These are phyloP conservation scores for Erythrophleum fordii DNA, from an alignment of 306 rosid species.

Conservation along the genomic window DNA sequence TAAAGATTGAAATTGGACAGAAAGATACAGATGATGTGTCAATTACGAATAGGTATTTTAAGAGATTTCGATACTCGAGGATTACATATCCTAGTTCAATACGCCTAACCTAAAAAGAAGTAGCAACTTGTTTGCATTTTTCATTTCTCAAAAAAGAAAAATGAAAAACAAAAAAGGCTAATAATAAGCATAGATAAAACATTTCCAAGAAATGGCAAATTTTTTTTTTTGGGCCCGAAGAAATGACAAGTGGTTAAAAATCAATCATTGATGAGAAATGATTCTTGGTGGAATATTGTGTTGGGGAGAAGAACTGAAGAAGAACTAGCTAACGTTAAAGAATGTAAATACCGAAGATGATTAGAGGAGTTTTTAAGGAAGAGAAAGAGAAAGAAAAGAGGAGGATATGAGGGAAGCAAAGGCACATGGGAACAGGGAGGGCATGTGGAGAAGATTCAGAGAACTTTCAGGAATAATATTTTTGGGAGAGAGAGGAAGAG, in stretches of 20 bases:
- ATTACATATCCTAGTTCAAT: neutral
- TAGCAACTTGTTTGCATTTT: neutral
- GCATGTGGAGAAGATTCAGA: constrained; percentile 89
- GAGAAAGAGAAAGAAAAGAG: neutral
- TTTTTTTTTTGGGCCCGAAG: no score
- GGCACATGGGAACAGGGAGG: constrained; percentile 82
- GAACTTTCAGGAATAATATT: constrained; percentile 41
- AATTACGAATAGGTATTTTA: neutral
- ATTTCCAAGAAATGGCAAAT: no score
- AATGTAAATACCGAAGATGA: neutral
- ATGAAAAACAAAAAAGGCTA: no score
- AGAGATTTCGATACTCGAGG: neutral
- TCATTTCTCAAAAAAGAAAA: no score
- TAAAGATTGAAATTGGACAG: neutral
- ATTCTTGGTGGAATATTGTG: neutral
- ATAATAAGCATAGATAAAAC: no score
- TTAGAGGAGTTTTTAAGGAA: neutral
- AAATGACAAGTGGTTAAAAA: no score
- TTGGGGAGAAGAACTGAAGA: neutral
- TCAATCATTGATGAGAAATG: neutral
- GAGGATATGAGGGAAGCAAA: constrained; percentile 37
- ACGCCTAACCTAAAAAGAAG: neutral
- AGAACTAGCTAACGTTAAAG: neutral
- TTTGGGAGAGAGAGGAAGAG: constrained; percentile 22
- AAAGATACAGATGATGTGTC: neutral